These are phyloP conservation scores for Apiospora phragmitis DNA, from an alignment of 2,329 filamentous ascomycete genomes.

Conservation along the genomic window DNA sequence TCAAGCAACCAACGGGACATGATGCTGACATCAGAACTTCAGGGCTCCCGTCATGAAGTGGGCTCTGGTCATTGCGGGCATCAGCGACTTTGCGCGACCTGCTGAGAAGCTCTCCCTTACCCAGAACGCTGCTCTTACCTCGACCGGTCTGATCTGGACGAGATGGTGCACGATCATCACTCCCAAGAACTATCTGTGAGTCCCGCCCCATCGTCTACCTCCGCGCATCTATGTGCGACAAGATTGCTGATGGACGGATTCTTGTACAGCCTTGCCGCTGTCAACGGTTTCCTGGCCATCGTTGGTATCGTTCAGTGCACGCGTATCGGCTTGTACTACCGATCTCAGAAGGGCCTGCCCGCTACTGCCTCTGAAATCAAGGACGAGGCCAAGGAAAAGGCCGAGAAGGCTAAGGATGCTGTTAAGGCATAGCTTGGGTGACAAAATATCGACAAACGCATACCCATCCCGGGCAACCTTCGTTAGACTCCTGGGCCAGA, in stretches of 20 bases:
- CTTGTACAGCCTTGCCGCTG: slow-evolving; percentile 65
- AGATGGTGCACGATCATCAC: slow-evolving; percentile 98
- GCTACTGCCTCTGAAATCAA: slow-evolving; percentile 22
- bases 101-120: slow-evolving; percentile 90
- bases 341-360: slow-evolving; percentile 55
- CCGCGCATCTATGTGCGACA: not conserved
- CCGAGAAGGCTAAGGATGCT: slow-evolving; percentile 14
- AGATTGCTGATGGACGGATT: not conserved
- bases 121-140: slow-evolving; percentile 87
- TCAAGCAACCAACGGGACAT: not conserved
- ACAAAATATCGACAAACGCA: not conserved
- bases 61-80: slow-evolving; percentile 87
- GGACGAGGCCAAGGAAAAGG: slow-evolving; percentile 16
- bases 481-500: not conserved
- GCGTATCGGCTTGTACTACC: slow-evolving; percentile 71
- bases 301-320: slow-evolving; percentile 82
- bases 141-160: slow-evolving; percentile 95
- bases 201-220: slow-evolving; percentile 18
- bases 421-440: slow-evolving; percentile 13
- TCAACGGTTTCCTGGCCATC: slow-evolving; percentile 96
- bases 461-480: not conserved
- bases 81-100: slow-evolving; percentile 88
- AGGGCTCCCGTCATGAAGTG: slow-evolving; percentile 99
- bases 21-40: slow-evolving; percentile 13
- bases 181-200: slow-evolving; percentile 86